phyloP scores from a whole-genome alignment of 2,329 filamentous ascomycete species.

The Drechslera avenae region DNA sequence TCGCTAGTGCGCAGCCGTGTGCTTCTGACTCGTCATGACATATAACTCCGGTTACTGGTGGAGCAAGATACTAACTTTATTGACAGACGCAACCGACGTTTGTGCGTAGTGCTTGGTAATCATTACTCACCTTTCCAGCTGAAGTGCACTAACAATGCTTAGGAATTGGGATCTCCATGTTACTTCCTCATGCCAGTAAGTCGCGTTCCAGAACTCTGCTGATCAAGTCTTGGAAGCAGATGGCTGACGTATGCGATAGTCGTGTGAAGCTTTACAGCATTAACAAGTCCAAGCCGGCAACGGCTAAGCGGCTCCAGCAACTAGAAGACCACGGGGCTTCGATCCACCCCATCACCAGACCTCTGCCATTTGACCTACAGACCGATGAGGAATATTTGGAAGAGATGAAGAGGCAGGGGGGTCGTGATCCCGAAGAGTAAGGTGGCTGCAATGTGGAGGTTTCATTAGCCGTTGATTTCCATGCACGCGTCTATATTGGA shows the following conservation, averaged over 20 bases:
- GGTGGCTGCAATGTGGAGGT: neutral
- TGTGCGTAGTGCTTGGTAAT: constrained; percentile 51
- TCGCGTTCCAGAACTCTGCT: neutral
- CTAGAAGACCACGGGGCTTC: constrained; percentile 57
- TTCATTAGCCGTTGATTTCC: no score
- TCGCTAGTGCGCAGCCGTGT: neutral
- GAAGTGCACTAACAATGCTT: constrained; percentile 25
- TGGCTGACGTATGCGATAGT: neutral
- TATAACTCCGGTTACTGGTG: no score
- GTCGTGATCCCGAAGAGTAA: constrained; percentile 54
- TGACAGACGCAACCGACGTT: constrained; percentile 50
- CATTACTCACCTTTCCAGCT: constrained; percentile 4
- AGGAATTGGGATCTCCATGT: constrained; percentile 72
- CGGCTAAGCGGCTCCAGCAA: constrained; percentile 56
- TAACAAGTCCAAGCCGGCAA: constrained; percentile 58
- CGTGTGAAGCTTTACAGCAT: constrained; percentile 63
- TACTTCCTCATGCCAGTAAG: constrained; percentile 63
- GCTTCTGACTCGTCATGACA: constrained; percentile 1
- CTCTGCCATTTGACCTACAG: constrained; percentile 58
- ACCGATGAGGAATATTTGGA: constrained; percentile 56
- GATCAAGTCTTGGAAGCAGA: no score
- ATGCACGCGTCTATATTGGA: no score
- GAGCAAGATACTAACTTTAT: constrained; percentile 12
- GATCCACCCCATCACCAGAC: constrained; percentile 61
- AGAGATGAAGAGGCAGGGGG: constrained; percentile 48